A percentile compares a stretch with the other conserved stretches of the same genome.
These are phyloP conservation scores for Triticum dicoccoides DNA, from an alignment of 176 grass and related monocot genomes.

Conservation along the genomic window DNA sequence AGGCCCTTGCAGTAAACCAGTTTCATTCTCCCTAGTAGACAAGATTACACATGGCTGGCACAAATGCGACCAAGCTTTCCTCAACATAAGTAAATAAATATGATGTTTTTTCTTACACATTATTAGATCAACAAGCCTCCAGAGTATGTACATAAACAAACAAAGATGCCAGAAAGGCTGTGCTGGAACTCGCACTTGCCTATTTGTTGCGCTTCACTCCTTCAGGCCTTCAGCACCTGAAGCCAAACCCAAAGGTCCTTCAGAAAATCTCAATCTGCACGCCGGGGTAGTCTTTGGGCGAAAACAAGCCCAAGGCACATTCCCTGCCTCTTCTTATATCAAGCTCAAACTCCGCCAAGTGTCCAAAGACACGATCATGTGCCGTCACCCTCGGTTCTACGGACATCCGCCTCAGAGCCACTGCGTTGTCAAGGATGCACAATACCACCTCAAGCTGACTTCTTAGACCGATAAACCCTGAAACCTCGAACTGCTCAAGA, in stretches of 20 bases:
- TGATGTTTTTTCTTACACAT: too few relatives aligned
- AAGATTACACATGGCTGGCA: background rate
- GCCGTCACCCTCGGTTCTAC: background rate
- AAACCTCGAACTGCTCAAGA: conserved; percentile 8
- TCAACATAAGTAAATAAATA: background rate
- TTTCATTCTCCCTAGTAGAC: background rate
- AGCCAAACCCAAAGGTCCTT: too few relatives aligned
- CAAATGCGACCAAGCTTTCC: background rate
- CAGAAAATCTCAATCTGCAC: conserved; percentile 9
- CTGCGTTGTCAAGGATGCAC: background rate
- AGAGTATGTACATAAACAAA: background rate
- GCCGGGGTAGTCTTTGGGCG: background rate
- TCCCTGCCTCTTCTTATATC: background rate
- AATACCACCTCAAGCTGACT: background rate
- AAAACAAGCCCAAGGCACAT: background rate
- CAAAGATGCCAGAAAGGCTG: too few relatives aligned
- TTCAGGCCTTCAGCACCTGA: too few relatives aligned
- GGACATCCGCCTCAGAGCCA: background rate
- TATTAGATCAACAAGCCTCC: too few relatives aligned
- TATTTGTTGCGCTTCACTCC: too few relatives aligned
- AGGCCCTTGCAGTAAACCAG: background rate
- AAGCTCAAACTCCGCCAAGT: background rate
- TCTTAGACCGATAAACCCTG: background rate
- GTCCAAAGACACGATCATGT: background rate
- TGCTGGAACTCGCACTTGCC: too few relatives aligned